Evolutionary conservation across 768 basidiomycete genomes (phyloP).

Genomic region (Glaciozyma antarctica): DNA sequence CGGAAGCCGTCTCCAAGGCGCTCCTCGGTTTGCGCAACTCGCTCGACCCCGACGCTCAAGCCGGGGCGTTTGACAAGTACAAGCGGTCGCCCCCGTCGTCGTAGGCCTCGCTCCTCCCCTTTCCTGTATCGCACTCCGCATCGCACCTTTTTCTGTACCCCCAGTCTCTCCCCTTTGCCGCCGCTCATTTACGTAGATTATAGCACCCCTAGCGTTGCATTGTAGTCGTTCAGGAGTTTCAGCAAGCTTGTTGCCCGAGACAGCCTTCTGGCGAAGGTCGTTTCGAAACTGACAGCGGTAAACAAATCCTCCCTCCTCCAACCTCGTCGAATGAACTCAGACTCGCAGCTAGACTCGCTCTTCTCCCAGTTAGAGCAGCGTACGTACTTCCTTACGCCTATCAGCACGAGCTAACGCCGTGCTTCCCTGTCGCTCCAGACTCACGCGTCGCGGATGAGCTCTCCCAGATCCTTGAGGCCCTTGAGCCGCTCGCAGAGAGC

Average conservation of each 20-base stretch:
- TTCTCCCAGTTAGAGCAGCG: not conserved
- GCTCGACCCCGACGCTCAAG: conserved; percentile 70
- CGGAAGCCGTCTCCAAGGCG: conserved; percentile 92
- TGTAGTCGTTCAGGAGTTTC: no score
- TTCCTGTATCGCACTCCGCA: no score
- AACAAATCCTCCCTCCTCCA: no score
- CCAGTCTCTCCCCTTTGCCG: no score
- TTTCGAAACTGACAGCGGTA: no score
- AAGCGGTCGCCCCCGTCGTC: conserved; percentile 43
- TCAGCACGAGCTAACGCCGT: not conserved
- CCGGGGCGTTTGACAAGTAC: conserved; percentile 87
- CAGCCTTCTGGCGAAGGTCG: no score
- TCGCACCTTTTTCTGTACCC: no score
- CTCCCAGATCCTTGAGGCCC: not conserved
- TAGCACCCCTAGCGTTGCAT: no score
- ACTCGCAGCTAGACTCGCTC: not conserved
- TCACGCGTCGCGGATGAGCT: not conserved
- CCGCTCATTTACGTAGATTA: no score
- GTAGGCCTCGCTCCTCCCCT: not conserved
- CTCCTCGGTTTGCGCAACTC: conserved; percentile 86
- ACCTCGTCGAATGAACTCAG: no score
- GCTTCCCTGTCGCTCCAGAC: not conserved
- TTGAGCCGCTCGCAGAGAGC: not conserved
- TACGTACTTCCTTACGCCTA: not conserved
- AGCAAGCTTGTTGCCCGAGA: no score